These are phyloP conservation scores for Metarhizium rileyi DNA, from an alignment of 2,329 filamentous ascomycete species.

Conservation along the genomic window DNA sequence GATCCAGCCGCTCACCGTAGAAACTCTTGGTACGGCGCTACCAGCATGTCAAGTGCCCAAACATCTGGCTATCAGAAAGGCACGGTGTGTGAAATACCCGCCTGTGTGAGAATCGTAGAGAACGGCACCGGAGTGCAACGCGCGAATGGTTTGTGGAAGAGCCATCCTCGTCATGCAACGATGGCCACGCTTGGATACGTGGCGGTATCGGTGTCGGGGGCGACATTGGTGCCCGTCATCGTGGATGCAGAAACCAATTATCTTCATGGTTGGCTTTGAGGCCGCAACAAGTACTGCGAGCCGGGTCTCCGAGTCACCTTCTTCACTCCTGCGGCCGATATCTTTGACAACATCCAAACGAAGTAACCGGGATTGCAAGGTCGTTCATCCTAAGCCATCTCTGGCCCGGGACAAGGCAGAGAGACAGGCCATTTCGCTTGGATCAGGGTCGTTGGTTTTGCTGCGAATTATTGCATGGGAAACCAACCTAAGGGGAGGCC, in stretches of 20 bases:
- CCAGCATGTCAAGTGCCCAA: conserved; percentile 30
- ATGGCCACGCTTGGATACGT: conserved; percentile 34
- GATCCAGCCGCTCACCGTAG: conserved; percentile 20
- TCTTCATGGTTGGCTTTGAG: conserved; percentile 35
- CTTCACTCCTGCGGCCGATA: conserved; percentile 34
- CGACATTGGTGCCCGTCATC: conserved; percentile 34
- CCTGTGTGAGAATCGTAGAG: conserved; percentile 27
- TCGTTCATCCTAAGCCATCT: conserved; percentile 30
- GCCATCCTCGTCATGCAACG: conserved; percentile 20
- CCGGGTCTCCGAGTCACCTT: conserved; percentile 30
- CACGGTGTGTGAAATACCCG: conserved; percentile 32
- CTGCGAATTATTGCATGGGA: not conserved
- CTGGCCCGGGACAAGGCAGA: conserved; percentile 31
- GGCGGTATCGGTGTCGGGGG: conserved; percentile 35
- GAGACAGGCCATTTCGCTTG: conserved; percentile 23
- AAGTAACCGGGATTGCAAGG: conserved; percentile 29
- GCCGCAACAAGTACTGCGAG: conserved; percentile 33
- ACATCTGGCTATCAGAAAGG: conserved; percentile 34
- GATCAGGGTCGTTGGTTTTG: conserved; percentile 2
- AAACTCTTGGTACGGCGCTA: conserved; percentile 24
- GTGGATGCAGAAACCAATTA: conserved; percentile 29
- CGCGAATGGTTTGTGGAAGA: conserved; percentile 38
- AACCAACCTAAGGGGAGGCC: conserved; percentile 12
- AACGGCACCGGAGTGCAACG: conserved; percentile 33
- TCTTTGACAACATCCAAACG: conserved; percentile 37